Conservation (phyloP, 805 yeast species). For the Alloascoidea africana region DNA sequence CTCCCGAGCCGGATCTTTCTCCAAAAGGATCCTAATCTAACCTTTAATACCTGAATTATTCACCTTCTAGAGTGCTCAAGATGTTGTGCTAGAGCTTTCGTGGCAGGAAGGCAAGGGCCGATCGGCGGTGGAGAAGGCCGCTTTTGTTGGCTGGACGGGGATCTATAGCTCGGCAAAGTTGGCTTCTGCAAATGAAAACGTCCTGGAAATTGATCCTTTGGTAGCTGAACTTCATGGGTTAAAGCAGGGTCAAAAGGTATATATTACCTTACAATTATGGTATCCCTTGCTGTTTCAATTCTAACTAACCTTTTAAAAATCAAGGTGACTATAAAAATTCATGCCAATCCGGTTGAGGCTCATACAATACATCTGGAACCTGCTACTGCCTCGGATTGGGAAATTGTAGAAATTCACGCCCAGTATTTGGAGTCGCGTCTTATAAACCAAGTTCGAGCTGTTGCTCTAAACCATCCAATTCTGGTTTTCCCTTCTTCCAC, state of each 20-base stretch:
- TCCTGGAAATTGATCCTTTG: constrained; percentile 50
- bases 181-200: constrained; percentile 11
- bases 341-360: constrained; percentile 35
- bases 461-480: constrained; percentile 39
- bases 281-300: background rate
- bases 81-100: constrained; percentile 34
- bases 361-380: constrained; percentile 68
- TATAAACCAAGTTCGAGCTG: constrained; percentile 69
- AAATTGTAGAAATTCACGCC: constrained; percentile 72
- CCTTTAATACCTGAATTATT: constrained; percentile 3
- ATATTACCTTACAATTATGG: constrained; percentile 6
- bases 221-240: constrained; percentile 41
- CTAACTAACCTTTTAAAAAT: background rate
- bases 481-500: constrained; percentile 59
- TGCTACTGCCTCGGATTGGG: constrained; percentile 72
- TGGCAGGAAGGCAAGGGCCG: constrained; percentile 13
- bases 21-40: constrained; percentile 2
- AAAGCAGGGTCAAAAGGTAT: constrained; percentile 21
- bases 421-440: constrained; percentile 57
- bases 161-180: constrained; percentile 19
- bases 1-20: background rate
- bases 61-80: constrained; percentile 26
- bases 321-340: constrained; percentile 27
- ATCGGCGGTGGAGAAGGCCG: constrained; percentile 8
- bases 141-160: constrained; percentile 58